Evolutionary conservation across 768 basidiomycete species (phyloP).

Genomic region (Lepiota venenata): DNA sequence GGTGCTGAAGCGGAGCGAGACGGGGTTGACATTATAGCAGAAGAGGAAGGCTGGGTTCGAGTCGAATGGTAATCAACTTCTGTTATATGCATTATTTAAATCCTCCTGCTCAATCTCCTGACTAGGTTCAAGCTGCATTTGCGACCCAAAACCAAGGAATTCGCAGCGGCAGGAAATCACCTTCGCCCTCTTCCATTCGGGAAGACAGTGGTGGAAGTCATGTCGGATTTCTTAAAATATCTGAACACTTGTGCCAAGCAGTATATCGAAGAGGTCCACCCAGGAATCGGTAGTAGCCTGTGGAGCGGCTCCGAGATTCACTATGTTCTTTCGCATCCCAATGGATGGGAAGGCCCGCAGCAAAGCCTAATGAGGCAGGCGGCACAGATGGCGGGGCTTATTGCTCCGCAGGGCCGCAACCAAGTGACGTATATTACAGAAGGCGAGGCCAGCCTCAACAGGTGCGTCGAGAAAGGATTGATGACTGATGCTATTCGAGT

Average conservation of each 20-base stretch:
- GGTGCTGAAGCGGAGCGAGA: slow-evolving; percentile 15
- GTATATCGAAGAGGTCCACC: slow-evolving; percentile 45
- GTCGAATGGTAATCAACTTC: slow-evolving; percentile 10
- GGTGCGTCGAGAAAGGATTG: slow-evolving; percentile 41
- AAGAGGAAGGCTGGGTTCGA: slow-evolving; percentile 13
- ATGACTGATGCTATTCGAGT: slow-evolving; percentile 31
- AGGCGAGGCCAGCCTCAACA: slow-evolving; percentile 57
- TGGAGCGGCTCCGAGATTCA: slow-evolving; percentile 46
- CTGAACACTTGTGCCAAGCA: slow-evolving; percentile 37
- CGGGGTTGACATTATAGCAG: slow-evolving; percentile 11
- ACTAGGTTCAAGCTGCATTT: slow-evolving; percentile 35
- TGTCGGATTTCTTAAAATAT: slow-evolving; percentile 47
- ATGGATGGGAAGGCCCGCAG: slow-evolving; percentile 58
- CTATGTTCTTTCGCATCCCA: slow-evolving; percentile 54
- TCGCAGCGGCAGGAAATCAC: background rate
- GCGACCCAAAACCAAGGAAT: slow-evolving; percentile 20
- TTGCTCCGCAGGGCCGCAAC: slow-evolving; percentile 32
- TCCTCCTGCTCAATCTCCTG: background rate
- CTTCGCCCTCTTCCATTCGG: slow-evolving; percentile 37
- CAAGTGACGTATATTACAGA: slow-evolving; percentile 53
- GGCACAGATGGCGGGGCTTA: slow-evolving; percentile 46
- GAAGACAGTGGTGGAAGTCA: slow-evolving; percentile 36
- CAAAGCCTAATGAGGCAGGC: slow-evolving; percentile 50
- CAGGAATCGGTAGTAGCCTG: slow-evolving; percentile 31
- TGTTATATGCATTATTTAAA: background rate